Percentiles rank a stretch among this genome's conserved stretches.
phyloP scores from a whole-genome alignment of 305 asterid genomes.

The Fraxinus floribunda region DNA sequence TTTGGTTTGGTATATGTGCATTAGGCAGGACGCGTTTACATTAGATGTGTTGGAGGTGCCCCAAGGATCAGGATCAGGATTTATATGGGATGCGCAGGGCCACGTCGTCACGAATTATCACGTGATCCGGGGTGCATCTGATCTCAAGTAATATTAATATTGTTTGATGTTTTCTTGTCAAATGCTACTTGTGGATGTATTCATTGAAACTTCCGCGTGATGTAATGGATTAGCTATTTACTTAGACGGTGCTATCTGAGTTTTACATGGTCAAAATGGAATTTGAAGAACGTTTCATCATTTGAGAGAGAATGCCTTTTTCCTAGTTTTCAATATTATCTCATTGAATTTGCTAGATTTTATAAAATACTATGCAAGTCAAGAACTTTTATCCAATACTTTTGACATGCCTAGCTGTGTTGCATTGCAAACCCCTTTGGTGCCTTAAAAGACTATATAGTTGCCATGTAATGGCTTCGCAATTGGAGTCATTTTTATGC shows the following conservation, averaged over 20 bases:
- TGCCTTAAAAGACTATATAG: neutral
- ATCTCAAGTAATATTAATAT: slow-evolving; percentile 59
- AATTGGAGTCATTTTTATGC: neutral
- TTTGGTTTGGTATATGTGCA: slow-evolving; percentile 9
- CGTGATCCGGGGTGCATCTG: slow-evolving; percentile 97
- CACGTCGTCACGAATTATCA: slow-evolving; percentile 92
- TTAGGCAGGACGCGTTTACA: slow-evolving; percentile 91
- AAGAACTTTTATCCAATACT: neutral
- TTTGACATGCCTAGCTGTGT: neutral
- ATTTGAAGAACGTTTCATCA: neutral
- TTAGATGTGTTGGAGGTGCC: slow-evolving; percentile 93
- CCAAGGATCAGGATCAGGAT: slow-evolving; percentile 98
- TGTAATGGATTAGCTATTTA: neutral
- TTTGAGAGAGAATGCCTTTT: neutral
- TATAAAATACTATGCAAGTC: neutral
- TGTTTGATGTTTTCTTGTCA: neutral
- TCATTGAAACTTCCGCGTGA: neutral
- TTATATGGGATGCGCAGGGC: slow-evolving; percentile 82
- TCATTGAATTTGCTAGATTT: neutral
- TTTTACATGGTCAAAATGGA: neutral
- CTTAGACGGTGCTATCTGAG: neutral
- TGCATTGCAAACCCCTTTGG: neutral
- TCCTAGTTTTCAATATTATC: neutral
- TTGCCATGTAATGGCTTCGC: neutral
- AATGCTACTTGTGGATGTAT: neutral